Evolutionary conservation across 306 rosid genomes (phyloP).

Genomic region (Fragaria ananassa): DNA sequence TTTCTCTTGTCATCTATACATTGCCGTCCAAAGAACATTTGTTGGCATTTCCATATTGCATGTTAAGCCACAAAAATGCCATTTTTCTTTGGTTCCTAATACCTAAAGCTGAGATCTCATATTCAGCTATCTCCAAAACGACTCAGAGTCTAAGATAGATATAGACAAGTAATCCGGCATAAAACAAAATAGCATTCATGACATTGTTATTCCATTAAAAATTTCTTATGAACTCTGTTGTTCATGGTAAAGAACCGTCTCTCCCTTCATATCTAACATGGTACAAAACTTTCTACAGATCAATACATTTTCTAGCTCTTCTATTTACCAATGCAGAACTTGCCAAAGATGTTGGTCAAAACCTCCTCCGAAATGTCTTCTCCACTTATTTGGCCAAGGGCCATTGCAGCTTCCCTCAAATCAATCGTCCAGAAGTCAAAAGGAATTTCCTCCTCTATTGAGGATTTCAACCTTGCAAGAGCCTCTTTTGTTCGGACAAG

Average conservation of each 20-base stretch:
- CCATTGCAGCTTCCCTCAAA: constrained; percentile 78
- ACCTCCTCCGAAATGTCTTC: constrained; percentile 94
- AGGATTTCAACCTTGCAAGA: constrained; percentile 59
- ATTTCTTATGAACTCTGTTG: neutral
- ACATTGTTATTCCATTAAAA: neutral
- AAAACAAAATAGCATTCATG: neutral
- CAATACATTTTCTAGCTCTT: neutral
- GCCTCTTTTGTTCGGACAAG: constrained; percentile 90
- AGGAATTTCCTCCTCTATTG: constrained; percentile 77
- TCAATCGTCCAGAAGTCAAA: constrained; percentile 95
- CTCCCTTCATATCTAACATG: neutral
- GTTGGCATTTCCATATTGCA: neutral
- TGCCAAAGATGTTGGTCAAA: constrained; percentile 77
- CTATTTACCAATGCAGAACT: constrained; percentile 85
- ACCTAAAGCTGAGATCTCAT: neutral
- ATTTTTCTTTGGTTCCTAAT: neutral
- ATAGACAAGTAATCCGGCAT: neutral
- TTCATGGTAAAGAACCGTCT: neutral
- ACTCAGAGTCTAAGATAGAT: neutral
- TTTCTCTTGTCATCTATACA: neutral
- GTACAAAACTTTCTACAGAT: neutral
- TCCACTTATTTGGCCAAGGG: constrained; percentile 89
- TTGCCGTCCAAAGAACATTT: constrained; percentile 39
- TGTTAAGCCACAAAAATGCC: constrained; percentile 14
- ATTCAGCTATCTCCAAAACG: neutral